Evolutionary conservation across 352 stramenopile species (phyloP).

Genomic region (Pythium folliculosum): DNA sequence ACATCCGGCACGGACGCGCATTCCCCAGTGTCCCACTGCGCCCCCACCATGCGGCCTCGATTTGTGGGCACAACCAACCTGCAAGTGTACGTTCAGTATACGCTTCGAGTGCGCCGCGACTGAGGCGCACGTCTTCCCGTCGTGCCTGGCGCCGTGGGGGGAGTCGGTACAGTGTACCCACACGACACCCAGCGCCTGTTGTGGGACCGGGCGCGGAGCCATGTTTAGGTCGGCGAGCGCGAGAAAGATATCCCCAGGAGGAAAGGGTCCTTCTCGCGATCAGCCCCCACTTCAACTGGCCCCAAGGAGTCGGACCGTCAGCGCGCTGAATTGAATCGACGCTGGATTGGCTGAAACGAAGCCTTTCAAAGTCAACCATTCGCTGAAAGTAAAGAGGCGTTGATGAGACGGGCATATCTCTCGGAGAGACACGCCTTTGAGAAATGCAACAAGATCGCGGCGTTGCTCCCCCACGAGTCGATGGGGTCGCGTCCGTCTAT

Average conservation of each 20-base stretch:
- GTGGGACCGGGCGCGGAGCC: no score
- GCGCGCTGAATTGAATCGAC: not conserved
- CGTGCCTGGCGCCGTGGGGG: not conserved
- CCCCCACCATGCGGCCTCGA: not conserved
- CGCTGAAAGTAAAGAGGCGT: not conserved
- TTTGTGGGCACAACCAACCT: not conserved
- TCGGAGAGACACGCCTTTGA: not conserved
- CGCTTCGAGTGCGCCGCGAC: no score
- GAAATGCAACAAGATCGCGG: not conserved
- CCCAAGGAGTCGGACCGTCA: not conserved
- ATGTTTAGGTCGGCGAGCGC: no score
- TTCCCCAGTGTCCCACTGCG: not conserved
- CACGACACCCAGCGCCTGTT: not conserved
- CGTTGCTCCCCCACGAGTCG: no score
- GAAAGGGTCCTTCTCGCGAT: conserved; percentile 4
- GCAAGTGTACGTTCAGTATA: no score
- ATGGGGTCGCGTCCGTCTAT: no score
- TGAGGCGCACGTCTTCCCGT: not conserved
- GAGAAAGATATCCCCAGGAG: no score
- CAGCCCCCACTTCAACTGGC: conserved; percentile 1
- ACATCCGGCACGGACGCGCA: no score
- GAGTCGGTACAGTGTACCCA: not conserved
- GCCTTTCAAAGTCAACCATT: not conserved
- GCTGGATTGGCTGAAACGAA: not conserved
- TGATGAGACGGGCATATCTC: not conserved